Base-by-base conservation (phyloP, 2,329 filamentous ascomycete species). In the Ophiostoma novo-ulmi region DNA sequence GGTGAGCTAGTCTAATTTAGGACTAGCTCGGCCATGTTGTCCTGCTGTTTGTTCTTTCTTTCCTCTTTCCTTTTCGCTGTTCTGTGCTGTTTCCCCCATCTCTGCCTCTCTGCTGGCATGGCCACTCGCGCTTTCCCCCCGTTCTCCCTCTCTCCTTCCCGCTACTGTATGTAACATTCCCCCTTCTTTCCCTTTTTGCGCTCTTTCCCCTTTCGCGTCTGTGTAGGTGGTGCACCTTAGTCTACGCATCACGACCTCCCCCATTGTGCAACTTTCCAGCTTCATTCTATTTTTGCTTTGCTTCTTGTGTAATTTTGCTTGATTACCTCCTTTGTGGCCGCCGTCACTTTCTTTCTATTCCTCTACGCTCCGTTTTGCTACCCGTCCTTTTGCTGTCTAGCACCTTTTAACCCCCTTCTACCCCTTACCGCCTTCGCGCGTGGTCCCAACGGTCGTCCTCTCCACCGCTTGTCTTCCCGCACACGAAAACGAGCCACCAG, bases 11-110 rank as follows among this genome's bases (percentile, higher is more conserved):
- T 67, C 70, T 31, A 35, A 44, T 65, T 72, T 1, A 8, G 63
- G 73, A 39, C 70, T 74, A 74, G 73, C 64, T 66, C 67, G 22
- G 2, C 8, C 63, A 65, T 69, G 69, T 70, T 73, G 70, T 71
- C 70, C 70, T 64, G 55, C 69, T 70, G 70, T 71, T 71, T 70
- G 70, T 70, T 66, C 48, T 70, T 71, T 70, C 70, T 71, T 71
- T 52, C 41, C 70, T 71, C 70, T 68, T 70, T 67, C 58, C 17
- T 63, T 44, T 22, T 39, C 39, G 52, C 58, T 67, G 61, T 26
- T 14, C 44, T 7, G 44, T 20, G 44, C 44, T 48, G 44, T 48
- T 4, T 71, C 68, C 63, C 63, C 68, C 58, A 17, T 38, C 36
- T 63, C 55, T 66, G 52, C 52, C 52, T 35, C 31, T 48, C 10